Conservation (phyloP, 441 rosid species). For the Breynia disticha region DNA sequence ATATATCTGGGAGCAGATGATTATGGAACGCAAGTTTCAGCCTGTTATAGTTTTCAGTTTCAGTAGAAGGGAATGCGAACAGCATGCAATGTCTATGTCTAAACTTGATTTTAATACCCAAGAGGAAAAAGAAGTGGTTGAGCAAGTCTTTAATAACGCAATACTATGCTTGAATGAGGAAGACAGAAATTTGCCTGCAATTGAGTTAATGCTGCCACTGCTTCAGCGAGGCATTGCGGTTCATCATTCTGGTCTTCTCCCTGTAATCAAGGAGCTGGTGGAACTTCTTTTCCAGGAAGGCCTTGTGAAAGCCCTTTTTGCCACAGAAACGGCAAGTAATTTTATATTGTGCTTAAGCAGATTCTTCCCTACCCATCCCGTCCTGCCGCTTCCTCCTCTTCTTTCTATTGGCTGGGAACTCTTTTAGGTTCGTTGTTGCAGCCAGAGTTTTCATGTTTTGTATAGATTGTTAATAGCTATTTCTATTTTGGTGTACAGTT, state of each 20-base stretch:
- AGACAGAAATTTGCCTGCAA: conserved; percentile 89
- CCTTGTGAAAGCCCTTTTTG: conserved; percentile 94
- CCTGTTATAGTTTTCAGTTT: conserved; percentile 98
- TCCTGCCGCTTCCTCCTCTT: conserved; percentile 12
- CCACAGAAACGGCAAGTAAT: conserved; percentile 88
- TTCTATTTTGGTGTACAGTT: conserved; percentile 53
- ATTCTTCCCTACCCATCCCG: no score
- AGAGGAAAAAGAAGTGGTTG: conserved; percentile 76
- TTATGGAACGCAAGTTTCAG: conserved; percentile 86
- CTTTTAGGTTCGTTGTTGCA: conserved; percentile 4
- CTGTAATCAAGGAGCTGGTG: conserved; percentile 93
- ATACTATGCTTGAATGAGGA: conserved; percentile 87
- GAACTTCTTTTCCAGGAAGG: conserved; percentile 99
- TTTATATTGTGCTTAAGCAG: not conserved
- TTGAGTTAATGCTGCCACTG: conserved; percentile 91
- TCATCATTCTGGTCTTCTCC: conserved; percentile 99
- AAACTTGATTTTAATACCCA: conserved; percentile 91
- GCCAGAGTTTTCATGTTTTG: conserved; percentile 7
- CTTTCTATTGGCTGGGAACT: not conserved
- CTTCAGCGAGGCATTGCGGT: conserved; percentile 97
- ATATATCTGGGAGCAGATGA: conserved; percentile 53
- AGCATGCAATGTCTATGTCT: conserved; percentile 96
- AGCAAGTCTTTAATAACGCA: conserved; percentile 71
- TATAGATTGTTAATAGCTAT: conserved; percentile 11
- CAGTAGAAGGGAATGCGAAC: conserved; percentile 97